Evolutionary conservation across 73 alveolate genomes (phyloP).

Genomic region (Paramecium octaurelia): DNA sequence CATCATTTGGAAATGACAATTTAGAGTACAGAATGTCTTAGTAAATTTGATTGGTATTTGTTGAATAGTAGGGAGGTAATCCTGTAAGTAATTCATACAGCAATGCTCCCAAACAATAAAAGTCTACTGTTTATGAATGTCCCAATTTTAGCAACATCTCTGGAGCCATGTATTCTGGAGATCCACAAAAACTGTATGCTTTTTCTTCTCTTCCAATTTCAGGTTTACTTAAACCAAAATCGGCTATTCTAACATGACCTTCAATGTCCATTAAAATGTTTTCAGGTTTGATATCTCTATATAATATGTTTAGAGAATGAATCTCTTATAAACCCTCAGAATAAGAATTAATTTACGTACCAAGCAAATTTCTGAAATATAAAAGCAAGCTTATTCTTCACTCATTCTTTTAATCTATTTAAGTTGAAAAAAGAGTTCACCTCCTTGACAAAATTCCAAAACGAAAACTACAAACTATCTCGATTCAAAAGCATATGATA

Average conservation of each 20-base stretch:
- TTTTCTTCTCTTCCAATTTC: slow-evolving; percentile 62
- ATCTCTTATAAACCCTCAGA: slow-evolving; percentile 67
- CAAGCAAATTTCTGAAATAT: slow-evolving; percentile 70
- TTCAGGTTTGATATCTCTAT: slow-evolving; percentile 84
- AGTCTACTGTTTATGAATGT: slow-evolving; percentile 70
- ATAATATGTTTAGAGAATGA: slow-evolving; percentile 61
- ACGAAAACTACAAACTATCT: slow-evolving; percentile 69
- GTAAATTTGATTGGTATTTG: slow-evolving; percentile 56
- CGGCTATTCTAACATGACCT: slow-evolving; percentile 70
- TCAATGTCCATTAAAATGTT: slow-evolving; percentile 72
- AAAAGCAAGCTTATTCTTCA: slow-evolving; percentile 72
- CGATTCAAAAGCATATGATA: slow-evolving; percentile 77
- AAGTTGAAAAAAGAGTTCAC: slow-evolving; percentile 84
- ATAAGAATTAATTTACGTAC: slow-evolving; percentile 69
- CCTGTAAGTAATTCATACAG: slow-evolving; percentile 73
- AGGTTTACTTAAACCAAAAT: slow-evolving; percentile 71
- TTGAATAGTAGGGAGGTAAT: slow-evolving; percentile 67
- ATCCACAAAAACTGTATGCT: slow-evolving; percentile 74
- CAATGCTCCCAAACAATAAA: slow-evolving; percentile 70
- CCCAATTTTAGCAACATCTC: slow-evolving; percentile 69
- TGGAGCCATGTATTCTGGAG: slow-evolving; percentile 77
- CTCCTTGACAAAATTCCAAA: slow-evolving; percentile 87
- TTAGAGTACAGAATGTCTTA: slow-evolving; percentile 52
- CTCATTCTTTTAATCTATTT: slow-evolving; percentile 68
- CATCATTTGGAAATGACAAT: slow-evolving; percentile 54